phyloP scores from a whole-genome alignment of 805 yeast genomes.

The Maudiozyma bulderi region DNA sequence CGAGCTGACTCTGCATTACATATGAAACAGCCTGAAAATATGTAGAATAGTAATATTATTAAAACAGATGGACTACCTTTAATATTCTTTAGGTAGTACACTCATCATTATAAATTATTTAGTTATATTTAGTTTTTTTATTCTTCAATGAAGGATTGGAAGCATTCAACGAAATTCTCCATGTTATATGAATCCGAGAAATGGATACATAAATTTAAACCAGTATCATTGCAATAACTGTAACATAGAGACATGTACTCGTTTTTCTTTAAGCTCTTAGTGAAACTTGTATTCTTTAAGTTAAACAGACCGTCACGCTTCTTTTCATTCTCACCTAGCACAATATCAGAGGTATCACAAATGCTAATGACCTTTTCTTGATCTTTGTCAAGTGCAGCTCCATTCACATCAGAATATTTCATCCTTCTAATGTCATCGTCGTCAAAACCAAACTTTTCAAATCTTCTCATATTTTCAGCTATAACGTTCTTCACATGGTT shows the following conservation, averaged over 20 bases:
- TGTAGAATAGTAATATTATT: no score
- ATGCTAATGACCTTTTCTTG: constrained; percentile 17
- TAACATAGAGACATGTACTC: constrained; percentile 22
- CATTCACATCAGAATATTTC: constrained; percentile 13
- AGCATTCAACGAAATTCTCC: constrained; percentile 23
- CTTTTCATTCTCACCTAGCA: not conserved
- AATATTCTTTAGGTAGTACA: no score
- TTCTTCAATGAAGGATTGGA: constrained; percentile 21
- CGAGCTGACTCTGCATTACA: not conserved
- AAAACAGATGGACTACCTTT: no score
- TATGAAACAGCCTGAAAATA: no score
- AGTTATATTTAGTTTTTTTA: not conserved
- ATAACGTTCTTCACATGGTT: constrained; percentile 12
- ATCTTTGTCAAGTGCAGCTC: not conserved
- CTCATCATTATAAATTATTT: not conserved
- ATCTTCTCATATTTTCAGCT: constrained; percentile 11
- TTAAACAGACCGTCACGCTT: constrained; percentile 5
- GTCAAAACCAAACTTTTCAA: constrained; percentile 17
- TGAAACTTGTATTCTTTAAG: constrained; percentile 16
- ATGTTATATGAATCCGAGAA: constrained; percentile 20
- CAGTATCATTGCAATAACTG: constrained; percentile 14
- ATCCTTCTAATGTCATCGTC: constrained; percentile 25
- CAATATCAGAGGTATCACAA: constrained; percentile 20
- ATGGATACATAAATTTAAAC: constrained; percentile 22
- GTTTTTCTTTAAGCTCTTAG: constrained; percentile 15